These are phyloP conservation scores for Annulohypoxylon moriforme DNA, from an alignment of 495 filamentous ascomycete genomes.

Conservation along the genomic window DNA sequence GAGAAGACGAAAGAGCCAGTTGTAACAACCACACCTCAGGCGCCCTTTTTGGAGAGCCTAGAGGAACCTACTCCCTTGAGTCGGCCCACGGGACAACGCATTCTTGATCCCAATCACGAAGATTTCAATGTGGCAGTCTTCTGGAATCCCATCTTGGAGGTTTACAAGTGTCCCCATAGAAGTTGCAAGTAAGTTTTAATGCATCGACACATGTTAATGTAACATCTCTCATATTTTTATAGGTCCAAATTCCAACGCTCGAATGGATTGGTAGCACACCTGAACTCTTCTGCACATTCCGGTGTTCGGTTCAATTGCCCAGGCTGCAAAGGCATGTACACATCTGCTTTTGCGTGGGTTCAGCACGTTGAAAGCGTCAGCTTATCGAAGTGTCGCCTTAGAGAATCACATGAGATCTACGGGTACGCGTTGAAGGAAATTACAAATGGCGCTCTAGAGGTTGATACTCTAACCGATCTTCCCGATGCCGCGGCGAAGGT, in stretches of 20 bases:
- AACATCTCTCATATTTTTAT: slow-evolving; percentile 18
- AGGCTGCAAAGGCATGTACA: slow-evolving; percentile 47
- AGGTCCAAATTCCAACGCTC: slow-evolving; percentile 48
- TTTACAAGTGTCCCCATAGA: slow-evolving; percentile 55
- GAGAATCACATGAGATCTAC: slow-evolving; percentile 21
- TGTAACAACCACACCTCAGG: slow-evolving; percentile 16
- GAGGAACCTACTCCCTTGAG: slow-evolving; percentile 6
- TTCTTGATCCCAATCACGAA: slow-evolving; percentile 47
- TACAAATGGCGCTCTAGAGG: slow-evolving; percentile 45
- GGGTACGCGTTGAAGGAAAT: slow-evolving; percentile 37
- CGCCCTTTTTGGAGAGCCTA: slow-evolving; percentile 8
- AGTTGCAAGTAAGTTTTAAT: slow-evolving; percentile 52
- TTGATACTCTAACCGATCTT: slow-evolving; percentile 30
- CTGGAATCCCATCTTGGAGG: slow-evolving; percentile 39
- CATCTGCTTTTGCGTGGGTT: slow-evolving; percentile 42
- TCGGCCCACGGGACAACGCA: slow-evolving; percentile 13
- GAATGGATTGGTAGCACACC: slow-evolving; percentile 45
- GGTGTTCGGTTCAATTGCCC: slow-evolving; percentile 47
- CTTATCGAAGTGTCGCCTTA: slow-evolving; percentile 36
- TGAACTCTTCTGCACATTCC: slow-evolving; percentile 48
- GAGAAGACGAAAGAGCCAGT: slow-evolving; percentile 13
- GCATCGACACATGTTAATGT: background rate
- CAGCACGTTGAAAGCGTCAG: slow-evolving; percentile 51
- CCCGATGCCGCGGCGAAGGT: slow-evolving; percentile 45
- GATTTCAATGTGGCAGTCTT: slow-evolving; percentile 47